These are phyloP conservation scores for Colletotrichum tabaci DNA, from an alignment of 2,329 filamentous ascomycete genomes.

Conservation along the genomic window DNA sequence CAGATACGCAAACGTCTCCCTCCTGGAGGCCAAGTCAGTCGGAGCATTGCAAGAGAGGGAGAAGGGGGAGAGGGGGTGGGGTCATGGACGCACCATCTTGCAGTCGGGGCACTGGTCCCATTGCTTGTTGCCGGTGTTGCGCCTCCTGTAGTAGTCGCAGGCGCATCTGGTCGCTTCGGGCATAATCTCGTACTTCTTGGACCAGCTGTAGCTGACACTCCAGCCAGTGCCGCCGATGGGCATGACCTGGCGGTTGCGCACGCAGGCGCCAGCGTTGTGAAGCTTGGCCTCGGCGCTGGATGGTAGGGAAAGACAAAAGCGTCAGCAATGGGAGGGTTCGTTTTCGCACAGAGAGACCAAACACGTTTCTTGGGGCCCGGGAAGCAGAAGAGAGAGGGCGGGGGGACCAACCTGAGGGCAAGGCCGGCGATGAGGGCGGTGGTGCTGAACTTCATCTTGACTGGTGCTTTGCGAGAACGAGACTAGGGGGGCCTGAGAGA, in stretches of 20 bases:
- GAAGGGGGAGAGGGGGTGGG: too few relatives aligned
- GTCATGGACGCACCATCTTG: neutral
- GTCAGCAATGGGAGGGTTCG: too few relatives aligned
- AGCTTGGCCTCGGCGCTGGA: neutral
- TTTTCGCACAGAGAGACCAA: too few relatives aligned
- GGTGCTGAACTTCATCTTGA: slow-evolving; percentile 27
- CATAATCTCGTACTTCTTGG: neutral
- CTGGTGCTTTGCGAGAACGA: neutral
- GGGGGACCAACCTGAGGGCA: neutral
- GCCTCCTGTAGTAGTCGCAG: neutral
- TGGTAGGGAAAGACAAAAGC: too few relatives aligned
- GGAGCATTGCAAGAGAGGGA: neutral
- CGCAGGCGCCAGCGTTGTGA: neutral
- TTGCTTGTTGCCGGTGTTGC: neutral
- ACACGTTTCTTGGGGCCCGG: too few relatives aligned
- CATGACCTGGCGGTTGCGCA: neutral
- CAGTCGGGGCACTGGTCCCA: neutral
- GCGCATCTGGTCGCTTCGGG: neutral
- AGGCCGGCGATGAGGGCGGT: neutral
- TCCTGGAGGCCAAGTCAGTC: neutral
- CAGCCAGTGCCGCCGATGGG: neutral
- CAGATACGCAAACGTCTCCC: neutral
- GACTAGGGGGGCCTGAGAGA: neutral
- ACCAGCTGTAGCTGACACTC: neutral
- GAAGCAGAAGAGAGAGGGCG: too few relatives aligned